Percentiles rank a stretch among this genome's conserved stretches.
Conservation (phyloP, 1,139 yeast genomes). For the Scheffersomyces cryptocercus region DNA sequence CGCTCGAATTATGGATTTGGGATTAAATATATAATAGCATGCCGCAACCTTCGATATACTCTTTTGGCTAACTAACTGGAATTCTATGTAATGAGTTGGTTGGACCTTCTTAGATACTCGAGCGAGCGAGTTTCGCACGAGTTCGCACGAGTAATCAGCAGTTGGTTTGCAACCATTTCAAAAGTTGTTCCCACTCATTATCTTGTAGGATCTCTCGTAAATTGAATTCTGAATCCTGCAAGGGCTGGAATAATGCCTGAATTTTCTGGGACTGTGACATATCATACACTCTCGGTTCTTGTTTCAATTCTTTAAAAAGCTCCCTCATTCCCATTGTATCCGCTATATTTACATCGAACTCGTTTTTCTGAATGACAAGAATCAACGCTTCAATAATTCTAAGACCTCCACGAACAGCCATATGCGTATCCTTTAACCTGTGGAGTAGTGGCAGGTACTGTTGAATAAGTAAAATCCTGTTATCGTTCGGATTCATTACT, state of each 20-base stretch:
- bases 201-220: not conserved
- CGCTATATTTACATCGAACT: not conserved
- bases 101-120: too few relatives aligned
- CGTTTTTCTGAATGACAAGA: not conserved
- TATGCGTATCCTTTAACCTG: constrained; percentile 1
- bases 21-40: too few relatives aligned
- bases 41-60: too few relatives aligned
- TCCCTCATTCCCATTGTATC: not conserved
- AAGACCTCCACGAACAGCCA: not conserved
- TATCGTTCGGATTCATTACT: not conserved
- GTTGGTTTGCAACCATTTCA: not conserved
- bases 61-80: too few relatives aligned
- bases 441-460: constrained; percentile 11
- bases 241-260: not conserved
- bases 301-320: not conserved
- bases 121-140: too few relatives aligned
- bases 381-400: not conserved
- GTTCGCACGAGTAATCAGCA: too few relatives aligned
- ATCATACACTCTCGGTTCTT: not conserved
- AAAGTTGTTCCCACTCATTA: not conserved
- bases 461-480: not conserved
- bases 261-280: not conserved
- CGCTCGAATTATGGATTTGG: too few relatives aligned
- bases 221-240: not conserved
- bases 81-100: too few relatives aligned